phyloP scores from a whole-genome alignment of 495 filamentous ascomycete genomes.

The Penicillium cataractarum region DNA sequence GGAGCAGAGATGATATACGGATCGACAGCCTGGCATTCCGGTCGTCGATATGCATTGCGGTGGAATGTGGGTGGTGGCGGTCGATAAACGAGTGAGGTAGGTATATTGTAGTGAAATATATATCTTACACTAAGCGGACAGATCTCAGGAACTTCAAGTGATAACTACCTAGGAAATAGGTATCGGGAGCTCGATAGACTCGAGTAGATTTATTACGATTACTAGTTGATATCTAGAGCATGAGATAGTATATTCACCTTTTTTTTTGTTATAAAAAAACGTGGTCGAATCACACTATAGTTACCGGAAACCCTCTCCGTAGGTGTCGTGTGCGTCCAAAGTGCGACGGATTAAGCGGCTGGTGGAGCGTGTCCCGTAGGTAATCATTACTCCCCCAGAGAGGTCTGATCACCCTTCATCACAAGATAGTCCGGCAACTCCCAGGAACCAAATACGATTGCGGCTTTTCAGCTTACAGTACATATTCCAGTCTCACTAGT shows the following conservation, averaged over 20 bases:
- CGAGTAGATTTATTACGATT: no score
- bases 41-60: background rate
- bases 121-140: background rate
- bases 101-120: background rate
- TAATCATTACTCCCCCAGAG: constrained; percentile 4
- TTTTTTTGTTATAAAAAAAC: constrained; percentile 3
- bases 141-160: background rate
- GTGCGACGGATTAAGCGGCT: background rate
- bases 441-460: constrained; percentile 5
- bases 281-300: constrained; percentile 10
- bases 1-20: background rate
- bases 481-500: background rate
- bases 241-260: no score
- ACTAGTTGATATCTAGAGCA: no score
- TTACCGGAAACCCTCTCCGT: background rate
- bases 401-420: constrained; percentile 18
- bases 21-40: constrained; percentile 17
- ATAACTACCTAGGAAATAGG: no score
- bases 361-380: background rate
- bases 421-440: constrained; percentile 5
- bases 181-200: no score
- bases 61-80: constrained; percentile 9
- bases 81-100: background rate
- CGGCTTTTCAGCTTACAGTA: constrained; percentile 1
- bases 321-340: constrained; percentile 11